Percentiles rank a stretch among this genome's conserved stretches.
phyloP scores from a whole-genome alignment of 1,284 basidiomycete genomes.

The Tremellales sp. region DNA sequence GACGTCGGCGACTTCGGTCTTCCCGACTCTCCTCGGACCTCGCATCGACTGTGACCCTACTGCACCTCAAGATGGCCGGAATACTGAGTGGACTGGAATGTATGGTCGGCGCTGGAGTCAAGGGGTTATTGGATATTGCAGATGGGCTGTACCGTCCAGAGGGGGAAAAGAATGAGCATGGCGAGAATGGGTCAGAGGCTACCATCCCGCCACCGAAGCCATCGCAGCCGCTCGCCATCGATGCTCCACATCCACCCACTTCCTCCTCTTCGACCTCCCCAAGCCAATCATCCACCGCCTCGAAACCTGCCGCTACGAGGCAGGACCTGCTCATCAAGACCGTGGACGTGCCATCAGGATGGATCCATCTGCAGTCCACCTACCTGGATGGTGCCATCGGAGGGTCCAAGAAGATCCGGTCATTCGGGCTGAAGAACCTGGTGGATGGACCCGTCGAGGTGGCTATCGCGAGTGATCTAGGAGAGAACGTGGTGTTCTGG shows the following conservation, averaged over 20 bases:
- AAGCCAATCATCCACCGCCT: constrained; percentile 2
- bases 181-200: background rate
- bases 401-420: constrained; percentile 30
- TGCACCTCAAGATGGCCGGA: constrained; percentile 37
- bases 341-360: constrained; percentile 41
- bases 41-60: no score
- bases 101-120: constrained; percentile 39
- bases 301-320: background rate
- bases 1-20: no score
- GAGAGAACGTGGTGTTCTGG: constrained; percentile 37
- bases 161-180: background rate
- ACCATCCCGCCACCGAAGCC: constrained; percentile 1
- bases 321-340: constrained; percentile 28
- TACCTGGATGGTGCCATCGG: constrained; percentile 36
- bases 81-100: constrained; percentile 32
- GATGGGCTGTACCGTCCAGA: constrained; percentile 8
- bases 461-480: constrained; percentile 38
- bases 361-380: constrained; percentile 45
- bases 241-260: background rate
- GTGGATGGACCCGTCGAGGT: constrained; percentile 24
- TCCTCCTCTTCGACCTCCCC: constrained; percentile 3
- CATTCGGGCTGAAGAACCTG: constrained; percentile 39
- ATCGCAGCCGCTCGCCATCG: constrained; percentile 5
- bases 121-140: constrained; percentile 35
- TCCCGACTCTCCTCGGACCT: no score